Evolutionary conservation across 2,329 filamentous ascomycete genomes (phyloP).

Genomic region (Shiraia sp.): DNA sequence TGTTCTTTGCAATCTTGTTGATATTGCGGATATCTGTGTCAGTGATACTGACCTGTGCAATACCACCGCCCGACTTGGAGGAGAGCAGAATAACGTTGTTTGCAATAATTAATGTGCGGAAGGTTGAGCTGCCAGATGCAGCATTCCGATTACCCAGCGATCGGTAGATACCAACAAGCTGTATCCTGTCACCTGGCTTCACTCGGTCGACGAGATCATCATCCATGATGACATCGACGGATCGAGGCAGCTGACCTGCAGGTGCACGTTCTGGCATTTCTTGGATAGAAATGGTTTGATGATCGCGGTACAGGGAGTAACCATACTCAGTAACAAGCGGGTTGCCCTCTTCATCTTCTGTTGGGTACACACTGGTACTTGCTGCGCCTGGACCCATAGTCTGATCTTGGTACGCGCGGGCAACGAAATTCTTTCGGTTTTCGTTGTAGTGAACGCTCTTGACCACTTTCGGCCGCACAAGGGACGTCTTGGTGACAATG

Average conservation of each 20-base stretch:
- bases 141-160: constrained; percentile 94
- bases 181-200: constrained; percentile 94
- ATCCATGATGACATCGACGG: constrained; percentile 94
- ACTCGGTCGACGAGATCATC: constrained; percentile 94
- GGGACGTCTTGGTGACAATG: constrained; percentile 93
- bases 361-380: constrained; percentile 90
- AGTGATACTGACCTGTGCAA: constrained; percentile 89
- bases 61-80: constrained; percentile 92
- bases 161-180: constrained; percentile 94
- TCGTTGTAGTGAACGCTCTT: constrained; percentile 98
- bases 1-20: constrained; percentile 95
- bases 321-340: constrained; percentile 94
- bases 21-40: constrained; percentile 98
- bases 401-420: constrained; percentile 90
- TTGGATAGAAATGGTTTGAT: constrained; percentile 97
- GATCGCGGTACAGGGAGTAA: constrained; percentile 92
- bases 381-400: constrained; percentile 91
- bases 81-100: constrained; percentile 95
- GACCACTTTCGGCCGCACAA: constrained; percentile 95
- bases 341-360: constrained; percentile 91
- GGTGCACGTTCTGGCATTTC: constrained; percentile 98
- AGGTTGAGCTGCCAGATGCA: constrained; percentile 85
- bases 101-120: constrained; percentile 90
- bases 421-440: constrained; percentile 81
- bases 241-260: constrained; percentile 89